Percentiles rank a stretch among this genome's conserved stretches.
Conservation (phyloP, 139 green algal species). For the Dunaliella primolecta region DNA sequence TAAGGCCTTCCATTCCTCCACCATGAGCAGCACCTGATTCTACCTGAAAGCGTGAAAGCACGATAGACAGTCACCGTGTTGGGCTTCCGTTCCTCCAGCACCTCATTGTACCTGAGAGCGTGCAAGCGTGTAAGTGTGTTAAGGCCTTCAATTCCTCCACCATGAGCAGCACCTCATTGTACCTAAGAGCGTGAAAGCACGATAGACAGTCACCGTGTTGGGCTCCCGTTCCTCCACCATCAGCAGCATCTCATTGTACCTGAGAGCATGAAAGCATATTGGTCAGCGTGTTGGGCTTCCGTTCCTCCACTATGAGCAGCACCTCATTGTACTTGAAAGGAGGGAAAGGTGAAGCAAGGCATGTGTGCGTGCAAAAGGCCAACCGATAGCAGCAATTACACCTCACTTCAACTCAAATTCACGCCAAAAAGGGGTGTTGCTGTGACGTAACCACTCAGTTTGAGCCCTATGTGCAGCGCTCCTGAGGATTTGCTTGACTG, state of each 20-base stretch:
- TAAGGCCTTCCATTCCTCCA: conserved; percentile 89
- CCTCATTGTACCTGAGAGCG: conserved; percentile 78
- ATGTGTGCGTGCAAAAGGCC: too few relatives aligned
- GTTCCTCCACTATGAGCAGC: conserved; percentile 92
- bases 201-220: conserved; percentile 67
- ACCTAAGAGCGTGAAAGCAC: too few relatives aligned
- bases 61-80: conserved; percentile 79
- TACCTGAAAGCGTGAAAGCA: too few relatives aligned
- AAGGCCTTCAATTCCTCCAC: conserved; percentile 89
- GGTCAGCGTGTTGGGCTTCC: conserved; percentile 76
- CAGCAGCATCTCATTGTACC: conserved; percentile 86
- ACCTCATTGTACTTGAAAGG: conserved; percentile 84
- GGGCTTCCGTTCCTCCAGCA: conserved; percentile 91
- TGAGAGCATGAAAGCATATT: too few relatives aligned
- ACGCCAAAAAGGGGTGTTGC: too few relatives aligned
- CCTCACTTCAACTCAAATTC: too few relatives aligned
- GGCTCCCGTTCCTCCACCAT: conserved; percentile 93
- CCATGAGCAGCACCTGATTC: conserved; percentile 81
- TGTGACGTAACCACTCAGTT: too few relatives aligned
- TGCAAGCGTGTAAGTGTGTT: conserved; percentile 46
- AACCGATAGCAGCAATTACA: too few relatives aligned
- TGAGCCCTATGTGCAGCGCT: too few relatives aligned
- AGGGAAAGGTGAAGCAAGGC: too few relatives aligned
- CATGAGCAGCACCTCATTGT: conserved; percentile 84
- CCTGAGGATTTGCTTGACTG: too few relatives aligned